A percentile compares a stretch with the other conserved stretches of the same genome.
Evolutionary conservation across 176 grass and related monocot genomes (phyloP).

Genomic region (Phoenix dactylifera): DNA sequence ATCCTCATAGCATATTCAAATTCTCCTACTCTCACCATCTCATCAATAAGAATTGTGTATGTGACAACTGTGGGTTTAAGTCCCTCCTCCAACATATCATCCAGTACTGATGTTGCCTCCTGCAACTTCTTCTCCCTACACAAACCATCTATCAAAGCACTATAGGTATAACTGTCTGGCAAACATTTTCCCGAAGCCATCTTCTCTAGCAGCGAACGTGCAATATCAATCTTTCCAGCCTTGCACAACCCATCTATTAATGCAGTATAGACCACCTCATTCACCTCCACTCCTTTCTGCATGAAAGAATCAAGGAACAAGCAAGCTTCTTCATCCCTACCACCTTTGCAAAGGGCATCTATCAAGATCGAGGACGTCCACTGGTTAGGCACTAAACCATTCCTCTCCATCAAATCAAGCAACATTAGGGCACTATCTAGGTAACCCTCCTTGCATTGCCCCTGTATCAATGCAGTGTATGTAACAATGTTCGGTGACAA

Average conservation of each 20-base stretch:
- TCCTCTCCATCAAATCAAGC: slow-evolving; percentile 51
- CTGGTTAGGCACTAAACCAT: slow-evolving; percentile 49
- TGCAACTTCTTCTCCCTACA: slow-evolving; percentile 61
- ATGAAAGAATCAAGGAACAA: slow-evolving; percentile 52
- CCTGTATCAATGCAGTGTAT: slow-evolving; percentile 75
- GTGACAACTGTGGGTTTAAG: slow-evolving; percentile 40
- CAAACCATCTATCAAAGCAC: slow-evolving; percentile 63
- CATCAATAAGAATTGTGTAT: slow-evolving; percentile 77
- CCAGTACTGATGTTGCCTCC: slow-evolving; percentile 39
- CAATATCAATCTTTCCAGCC: slow-evolving; percentile 32
- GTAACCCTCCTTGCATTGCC: slow-evolving; percentile 51
- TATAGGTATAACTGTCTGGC: slow-evolving; percentile 47
- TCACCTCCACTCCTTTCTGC: slow-evolving; percentile 42
- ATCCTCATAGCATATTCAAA: slow-evolving; percentile 39
- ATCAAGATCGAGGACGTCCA: slow-evolving; percentile 79
- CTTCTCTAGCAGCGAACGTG: slow-evolving; percentile 41
- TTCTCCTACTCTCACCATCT: slow-evolving; percentile 38
- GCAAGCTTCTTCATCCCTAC: slow-evolving; percentile 49
- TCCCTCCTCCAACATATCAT: slow-evolving; percentile 63
- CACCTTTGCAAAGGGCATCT: slow-evolving; percentile 54
- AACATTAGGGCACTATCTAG: slow-evolving; percentile 53
- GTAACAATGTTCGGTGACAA: slow-evolving; percentile 56
- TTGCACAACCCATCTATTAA: slow-evolving; percentile 74
- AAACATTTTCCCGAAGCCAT: slow-evolving; percentile 40
- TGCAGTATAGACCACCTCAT: slow-evolving; percentile 46